Percentiles rank a stretch among this genome's conserved stretches.
These are phyloP conservation scores for Aspergillus pseudonomiae DNA, from an alignment of 2,329 filamentous ascomycete species.

Conservation along the genomic window DNA sequence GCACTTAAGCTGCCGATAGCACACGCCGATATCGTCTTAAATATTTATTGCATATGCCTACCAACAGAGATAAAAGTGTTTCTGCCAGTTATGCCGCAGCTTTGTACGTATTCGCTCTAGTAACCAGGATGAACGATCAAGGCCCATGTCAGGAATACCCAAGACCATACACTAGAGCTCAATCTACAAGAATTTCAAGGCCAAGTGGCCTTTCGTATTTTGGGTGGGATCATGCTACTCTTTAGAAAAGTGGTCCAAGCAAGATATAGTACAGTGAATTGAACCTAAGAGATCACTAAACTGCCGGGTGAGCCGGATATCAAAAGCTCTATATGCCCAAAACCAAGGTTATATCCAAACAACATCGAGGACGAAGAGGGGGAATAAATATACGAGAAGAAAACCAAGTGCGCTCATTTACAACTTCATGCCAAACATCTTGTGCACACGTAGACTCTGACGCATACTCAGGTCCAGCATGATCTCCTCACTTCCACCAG, in stretches of 20 bases:
- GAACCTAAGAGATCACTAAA: neutral
- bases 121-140: neutral
- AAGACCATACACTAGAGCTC: neutral
- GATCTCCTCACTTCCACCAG: constrained; percentile 95
- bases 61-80: no score
- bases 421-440: constrained; percentile 94
- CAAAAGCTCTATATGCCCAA: constrained; percentile 12
- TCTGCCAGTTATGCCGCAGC: no score
- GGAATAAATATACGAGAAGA: constrained; percentile 8
- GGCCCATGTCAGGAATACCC: neutral
- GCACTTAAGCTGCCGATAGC: no score
- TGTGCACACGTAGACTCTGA: constrained; percentile 83
- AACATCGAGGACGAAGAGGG: neutral
- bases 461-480: constrained; percentile 97
- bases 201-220: neutral
- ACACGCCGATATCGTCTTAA: no score
- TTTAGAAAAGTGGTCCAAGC: neutral
- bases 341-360: constrained; percentile 11
- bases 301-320: neutral
- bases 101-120: no score
- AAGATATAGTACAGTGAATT: constrained; percentile 16
- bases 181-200: neutral
- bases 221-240: neutral
- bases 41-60: no score
- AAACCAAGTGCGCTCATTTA: constrained; percentile 47